A percentile compares a stretch with the other conserved stretches of the same genome.
These are phyloP conservation scores for Dipteronia dyeriana DNA, from an alignment of 345 rosid species.

Conservation along the genomic window DNA sequence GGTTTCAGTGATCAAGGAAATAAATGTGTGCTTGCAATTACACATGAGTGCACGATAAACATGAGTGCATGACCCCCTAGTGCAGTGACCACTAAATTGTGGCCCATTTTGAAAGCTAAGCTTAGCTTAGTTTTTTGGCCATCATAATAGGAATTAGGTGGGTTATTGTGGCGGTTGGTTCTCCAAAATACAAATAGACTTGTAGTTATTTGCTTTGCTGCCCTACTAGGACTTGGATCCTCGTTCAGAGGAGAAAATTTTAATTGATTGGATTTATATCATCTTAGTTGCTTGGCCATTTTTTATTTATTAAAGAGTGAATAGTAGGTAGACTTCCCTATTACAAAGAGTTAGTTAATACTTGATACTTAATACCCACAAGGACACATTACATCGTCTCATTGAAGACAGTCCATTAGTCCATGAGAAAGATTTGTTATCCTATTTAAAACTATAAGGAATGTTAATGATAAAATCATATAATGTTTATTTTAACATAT, in stretches of 20 bases:
- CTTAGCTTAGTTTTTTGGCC: not conserved
- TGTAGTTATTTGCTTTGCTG: not conserved
- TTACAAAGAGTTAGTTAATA: too few species aligned
- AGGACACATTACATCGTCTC: too few species aligned
- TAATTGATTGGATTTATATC: not conserved
- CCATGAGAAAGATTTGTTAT: too few species aligned
- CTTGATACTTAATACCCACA: too few species aligned
- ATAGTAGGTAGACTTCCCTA: too few species aligned
- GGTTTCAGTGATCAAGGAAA: not conserved
- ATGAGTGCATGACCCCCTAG: not conserved
- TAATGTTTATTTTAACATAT: too few species aligned
- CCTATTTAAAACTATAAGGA: too few species aligned
- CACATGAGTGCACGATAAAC: not conserved
- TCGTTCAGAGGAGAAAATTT: too few species aligned
- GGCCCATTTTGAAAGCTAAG: not conserved
- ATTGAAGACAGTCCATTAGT: too few species aligned
- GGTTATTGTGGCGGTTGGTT: not conserved
- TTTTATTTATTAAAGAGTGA: not conserved
- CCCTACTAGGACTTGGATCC: not conserved
- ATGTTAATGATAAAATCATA: too few species aligned
- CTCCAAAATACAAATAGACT: too few species aligned
- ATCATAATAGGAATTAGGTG: not conserved
- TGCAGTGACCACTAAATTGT: not conserved
- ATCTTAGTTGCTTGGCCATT: not conserved
- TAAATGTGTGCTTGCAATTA: slow-evolving; percentile 7